A percentile compares a stretch with the other conserved stretches of the same genome.
phyloP scores from a whole-genome alignment of 768 basidiomycete species.

The Tylopilus cervinicoccineus region DNA sequence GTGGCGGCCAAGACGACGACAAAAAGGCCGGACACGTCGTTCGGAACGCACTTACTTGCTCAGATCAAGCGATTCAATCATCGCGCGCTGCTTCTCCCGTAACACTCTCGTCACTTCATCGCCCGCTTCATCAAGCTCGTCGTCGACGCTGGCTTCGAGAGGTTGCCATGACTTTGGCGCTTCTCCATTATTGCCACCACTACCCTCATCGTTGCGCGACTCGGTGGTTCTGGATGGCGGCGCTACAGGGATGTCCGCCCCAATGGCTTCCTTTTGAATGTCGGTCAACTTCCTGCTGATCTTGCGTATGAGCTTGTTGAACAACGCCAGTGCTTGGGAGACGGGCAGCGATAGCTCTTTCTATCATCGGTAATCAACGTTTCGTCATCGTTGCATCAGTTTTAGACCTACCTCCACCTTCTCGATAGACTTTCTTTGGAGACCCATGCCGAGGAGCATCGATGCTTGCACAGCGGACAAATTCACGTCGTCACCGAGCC shows the following conservation, averaged over 20 bases:
- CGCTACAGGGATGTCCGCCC: constrained; percentile 52
- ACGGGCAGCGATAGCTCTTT: constrained; percentile 79
- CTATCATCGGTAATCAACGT: constrained; percentile 34
- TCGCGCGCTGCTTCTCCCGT: constrained; percentile 73
- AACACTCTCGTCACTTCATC: constrained; percentile 52
- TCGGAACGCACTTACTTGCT: constrained; percentile 59
- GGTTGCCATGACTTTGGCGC: constrained; percentile 37
- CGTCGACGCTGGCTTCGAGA: constrained; percentile 45
- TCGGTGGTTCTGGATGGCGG: constrained; percentile 22
- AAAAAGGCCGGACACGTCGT: neutral
- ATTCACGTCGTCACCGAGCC: constrained; percentile 58
- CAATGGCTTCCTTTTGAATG: constrained; percentile 76
- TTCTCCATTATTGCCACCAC: constrained; percentile 4
- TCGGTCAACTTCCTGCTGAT: constrained; percentile 71
- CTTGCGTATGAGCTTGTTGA: constrained; percentile 87
- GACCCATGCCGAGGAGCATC: constrained; percentile 82
- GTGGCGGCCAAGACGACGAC: neutral
- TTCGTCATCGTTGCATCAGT: neutral
- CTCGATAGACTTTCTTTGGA: constrained; percentile 88
- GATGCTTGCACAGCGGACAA: constrained; percentile 89
- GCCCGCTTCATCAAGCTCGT: constrained; percentile 77
- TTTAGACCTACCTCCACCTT: constrained; percentile 66
- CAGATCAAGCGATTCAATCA: constrained; percentile 86
- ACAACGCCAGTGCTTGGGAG: constrained; percentile 83
- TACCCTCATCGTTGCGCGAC: constrained; percentile 16